Evolutionary conservation across 176 grass and related monocot species (phyloP).

Genomic region (Thinopyrum elongatum): DNA sequence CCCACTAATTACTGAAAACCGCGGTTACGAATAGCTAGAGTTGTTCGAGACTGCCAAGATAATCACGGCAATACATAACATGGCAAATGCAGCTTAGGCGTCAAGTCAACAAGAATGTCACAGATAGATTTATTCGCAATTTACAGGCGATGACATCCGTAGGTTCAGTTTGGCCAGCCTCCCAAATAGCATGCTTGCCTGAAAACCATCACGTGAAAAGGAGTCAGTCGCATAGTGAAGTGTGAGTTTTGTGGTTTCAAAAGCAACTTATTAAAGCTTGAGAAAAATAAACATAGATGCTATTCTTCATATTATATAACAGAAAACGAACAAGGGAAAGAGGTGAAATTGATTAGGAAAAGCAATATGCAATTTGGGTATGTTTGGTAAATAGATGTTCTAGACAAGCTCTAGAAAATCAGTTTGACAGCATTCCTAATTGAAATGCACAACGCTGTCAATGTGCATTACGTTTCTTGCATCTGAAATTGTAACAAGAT

Average conservation of each 20-base stretch:
- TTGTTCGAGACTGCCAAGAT: background rate
- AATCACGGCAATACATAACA: background rate
- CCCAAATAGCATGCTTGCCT: conserved; percentile 22
- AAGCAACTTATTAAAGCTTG: background rate
- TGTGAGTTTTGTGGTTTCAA: conserved; percentile 17
- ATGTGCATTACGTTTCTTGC: background rate
- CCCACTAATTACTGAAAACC: conserved; percentile 12
- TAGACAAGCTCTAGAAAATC: background rate
- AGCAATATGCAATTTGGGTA: conserved; percentile 10
- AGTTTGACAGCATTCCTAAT: background rate
- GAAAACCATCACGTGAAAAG: conserved; percentile 15
- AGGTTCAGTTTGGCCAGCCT: background rate
- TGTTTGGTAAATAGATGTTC: background rate
- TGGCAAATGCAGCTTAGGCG: conserved; percentile 7
- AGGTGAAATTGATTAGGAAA: background rate
- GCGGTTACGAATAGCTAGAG: background rate
- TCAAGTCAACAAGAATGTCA: background rate
- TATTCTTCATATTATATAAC: background rate
- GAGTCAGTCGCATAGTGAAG: background rate
- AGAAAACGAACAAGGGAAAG: background rate
- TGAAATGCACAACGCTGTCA: background rate
- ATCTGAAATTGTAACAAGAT: background rate
- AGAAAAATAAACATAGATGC: conserved; percentile 3
- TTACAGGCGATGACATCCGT: conserved; percentile 13
- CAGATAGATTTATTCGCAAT: conserved; percentile 13